Evolutionary conservation across 257 asterid genomes (phyloP).

Genomic region (Solanum pennellii): DNA sequence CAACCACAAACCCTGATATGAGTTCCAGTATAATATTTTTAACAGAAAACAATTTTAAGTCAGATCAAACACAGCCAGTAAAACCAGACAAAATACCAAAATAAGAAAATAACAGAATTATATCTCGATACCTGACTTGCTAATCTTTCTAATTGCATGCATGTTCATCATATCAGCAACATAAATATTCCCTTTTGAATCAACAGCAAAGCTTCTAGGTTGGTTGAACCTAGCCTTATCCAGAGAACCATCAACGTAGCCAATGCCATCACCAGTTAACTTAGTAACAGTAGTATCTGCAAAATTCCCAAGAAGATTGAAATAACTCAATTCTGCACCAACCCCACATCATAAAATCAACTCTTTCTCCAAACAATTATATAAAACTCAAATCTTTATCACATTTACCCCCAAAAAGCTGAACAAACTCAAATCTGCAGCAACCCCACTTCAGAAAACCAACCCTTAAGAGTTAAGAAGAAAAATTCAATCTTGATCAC

Average conservation of each 20-base stretch:
- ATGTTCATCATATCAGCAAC: slow-evolving; percentile 49
- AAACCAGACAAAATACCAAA: not conserved
- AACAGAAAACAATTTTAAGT: not conserved
- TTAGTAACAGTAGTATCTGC: slow-evolving; percentile 36
- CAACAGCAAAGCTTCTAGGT: slow-evolving; percentile 68
- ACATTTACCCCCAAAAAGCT: not conserved
- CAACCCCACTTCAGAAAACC: not conserved
- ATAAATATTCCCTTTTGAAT: slow-evolving; percentile 61
- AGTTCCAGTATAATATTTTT: not conserved
- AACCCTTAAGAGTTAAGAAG: not conserved
- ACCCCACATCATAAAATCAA: not conserved
- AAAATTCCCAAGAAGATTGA: not conserved
- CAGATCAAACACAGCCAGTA: not conserved
- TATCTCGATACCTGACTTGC: slow-evolving; percentile 41
- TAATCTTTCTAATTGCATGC: slow-evolving; percentile 61
- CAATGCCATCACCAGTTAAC: slow-evolving; percentile 47
- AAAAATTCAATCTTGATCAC: not conserved
- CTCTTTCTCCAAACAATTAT: not conserved
- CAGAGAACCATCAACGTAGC: slow-evolving; percentile 61
- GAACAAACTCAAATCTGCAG: not conserved
- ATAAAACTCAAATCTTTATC: not conserved
- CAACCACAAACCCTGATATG: not conserved
- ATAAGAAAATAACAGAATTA: not conserved
- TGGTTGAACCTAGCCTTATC: slow-evolving; percentile 44
- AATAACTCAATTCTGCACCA: not conserved